A percentile compares a stretch with the other conserved stretches of the same genome.
These are phyloP conservation scores for Termitomyces titanicus DNA, from an alignment of 768 basidiomycete species.

Conservation along the genomic window DNA sequence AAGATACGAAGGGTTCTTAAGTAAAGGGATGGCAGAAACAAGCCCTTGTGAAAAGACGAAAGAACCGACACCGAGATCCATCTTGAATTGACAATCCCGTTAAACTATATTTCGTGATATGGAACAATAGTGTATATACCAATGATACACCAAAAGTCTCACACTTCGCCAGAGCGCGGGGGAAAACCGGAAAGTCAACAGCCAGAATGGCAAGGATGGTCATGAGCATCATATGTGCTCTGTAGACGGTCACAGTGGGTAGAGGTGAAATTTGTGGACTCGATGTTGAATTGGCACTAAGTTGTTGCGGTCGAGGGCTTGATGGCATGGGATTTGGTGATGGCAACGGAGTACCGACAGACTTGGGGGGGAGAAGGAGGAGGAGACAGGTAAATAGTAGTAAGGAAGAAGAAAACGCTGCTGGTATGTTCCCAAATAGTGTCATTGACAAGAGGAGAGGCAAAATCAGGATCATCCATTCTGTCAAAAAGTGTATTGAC, in stretches of 20 bases:
- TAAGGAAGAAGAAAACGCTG: slow-evolving; percentile 46
- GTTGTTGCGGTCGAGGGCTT: slow-evolving; percentile 2
- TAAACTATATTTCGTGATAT: slow-evolving; percentile 6
- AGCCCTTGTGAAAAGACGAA: slow-evolving; percentile 97
- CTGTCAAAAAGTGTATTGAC: slow-evolving; percentile 36
- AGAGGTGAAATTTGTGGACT: slow-evolving; percentile 39
- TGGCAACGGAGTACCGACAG: slow-evolving; percentile 48
- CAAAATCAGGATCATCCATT: slow-evolving; percentile 64
- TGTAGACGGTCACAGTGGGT: slow-evolving; percentile 80
- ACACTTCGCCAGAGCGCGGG: slow-evolving; percentile 83
- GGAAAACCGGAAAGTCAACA: slow-evolving; percentile 94
- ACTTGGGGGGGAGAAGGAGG: slow-evolving; percentile 38
- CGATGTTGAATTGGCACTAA: background rate
- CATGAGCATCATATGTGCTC: slow-evolving; percentile 94
- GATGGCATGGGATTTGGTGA: slow-evolving; percentile 24
- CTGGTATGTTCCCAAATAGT: slow-evolving; percentile 57
- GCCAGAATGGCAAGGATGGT: slow-evolving; percentile 90
- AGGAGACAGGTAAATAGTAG: slow-evolving; percentile 42
- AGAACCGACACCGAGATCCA: slow-evolving; percentile 97
- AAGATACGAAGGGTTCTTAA: slow-evolving; percentile 59
- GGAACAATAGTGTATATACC: slow-evolving; percentile 40
- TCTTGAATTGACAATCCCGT: slow-evolving; percentile 43
- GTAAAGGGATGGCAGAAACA: slow-evolving; percentile 79
- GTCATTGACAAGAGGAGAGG: slow-evolving; percentile 87
- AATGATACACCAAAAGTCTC: slow-evolving; percentile 94